A percentile compares a stretch with the other conserved stretches of the same genome.
Conservation (phyloP, 2,329 filamentous ascomycete genomes). For the Fusarium continuum region DNA sequence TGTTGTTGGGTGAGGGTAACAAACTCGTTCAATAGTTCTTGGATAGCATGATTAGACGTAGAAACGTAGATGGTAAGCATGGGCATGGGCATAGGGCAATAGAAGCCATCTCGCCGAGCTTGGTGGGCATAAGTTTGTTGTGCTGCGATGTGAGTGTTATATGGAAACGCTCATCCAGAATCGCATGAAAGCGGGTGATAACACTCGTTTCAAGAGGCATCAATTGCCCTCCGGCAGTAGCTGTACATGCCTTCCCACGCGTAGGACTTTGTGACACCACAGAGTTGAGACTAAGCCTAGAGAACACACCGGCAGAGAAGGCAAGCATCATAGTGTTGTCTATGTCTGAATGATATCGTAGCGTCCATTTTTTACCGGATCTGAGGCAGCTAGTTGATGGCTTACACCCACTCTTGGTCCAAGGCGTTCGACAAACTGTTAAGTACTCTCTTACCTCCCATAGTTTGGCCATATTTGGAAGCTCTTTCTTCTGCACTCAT, state of each 20-base stretch:
- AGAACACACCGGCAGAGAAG: too few species aligned
- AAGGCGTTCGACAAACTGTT: slow-evolving; percentile 15
- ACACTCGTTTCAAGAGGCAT: too few species aligned
- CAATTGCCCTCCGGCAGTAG: too few species aligned
- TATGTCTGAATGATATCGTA: neutral
- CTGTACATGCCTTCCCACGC: too few species aligned
- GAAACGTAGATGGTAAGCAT: slow-evolving; percentile 33
- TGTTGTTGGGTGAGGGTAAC: neutral
- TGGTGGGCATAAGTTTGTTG: slow-evolving; percentile 26
- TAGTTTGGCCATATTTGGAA: slow-evolving; percentile 36
- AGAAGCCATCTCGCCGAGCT: slow-evolving; percentile 30
- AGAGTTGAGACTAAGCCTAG: too few species aligned
- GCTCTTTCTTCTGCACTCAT: slow-evolving; percentile 44
- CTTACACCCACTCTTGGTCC: slow-evolving; percentile 21
- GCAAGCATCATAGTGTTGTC: too few species aligned
- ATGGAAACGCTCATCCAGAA: neutral
- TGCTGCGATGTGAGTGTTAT: slow-evolving; percentile 12
- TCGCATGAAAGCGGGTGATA: neutral
- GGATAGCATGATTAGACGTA: slow-evolving; percentile 21
- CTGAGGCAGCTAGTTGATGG: neutral
- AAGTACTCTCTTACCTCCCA: slow-evolving; percentile 44
- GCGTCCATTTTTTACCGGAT: too few species aligned
- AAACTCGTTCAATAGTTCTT: neutral
- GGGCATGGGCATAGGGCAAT: slow-evolving; percentile 20
- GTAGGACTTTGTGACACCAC: too few species aligned